Evolutionary conservation across 495 filamentous ascomycete genomes (phyloP), one percentile per base, ranked within the genome.

Genomic region (Pseudevernia furfuracea): DNA sequence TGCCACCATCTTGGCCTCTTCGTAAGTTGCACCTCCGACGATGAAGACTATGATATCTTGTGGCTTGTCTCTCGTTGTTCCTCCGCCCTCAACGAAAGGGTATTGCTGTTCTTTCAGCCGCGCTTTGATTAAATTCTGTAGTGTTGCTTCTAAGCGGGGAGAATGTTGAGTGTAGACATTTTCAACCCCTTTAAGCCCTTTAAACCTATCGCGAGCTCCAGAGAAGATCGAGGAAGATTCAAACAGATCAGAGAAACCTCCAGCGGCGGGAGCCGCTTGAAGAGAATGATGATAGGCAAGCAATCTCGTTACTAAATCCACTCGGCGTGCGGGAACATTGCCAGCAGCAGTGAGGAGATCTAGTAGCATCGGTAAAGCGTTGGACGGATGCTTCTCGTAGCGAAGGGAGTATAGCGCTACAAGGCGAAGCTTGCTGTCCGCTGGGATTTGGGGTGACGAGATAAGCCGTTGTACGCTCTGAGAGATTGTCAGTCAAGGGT

Each of bases 91-190:
- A 0, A 97, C 81, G 73, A 96, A 97, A 0, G 94, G 94, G 69
- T 96, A 96, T 59, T 91, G 85, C 60, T 89, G 81, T 69, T 93
- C 89, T 66, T 85, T 85, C 58, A 98, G 76, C 62, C 89, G 84
- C 15, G 93, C 94, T 70, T 96, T 96, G 77, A 97, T 91, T 21
- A 97, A 78, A 68, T 94, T 92, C 71, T 96, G 91, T 14, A 98
- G 77, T 1, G 91, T 96, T 14, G 84, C 82, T 74, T 96, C 92
- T 55, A 98, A 73, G 53, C 90, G 81, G 0, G 94, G 92, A 3
- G 92, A 94, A 74, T 98, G 94, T 74, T 97, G 95, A 0, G 94
- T 98, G 74, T 97, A 98, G 28, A 98, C 94, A 69, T 98, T 98
- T 73, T 98, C 94, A 6, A 97, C 92, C 19, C 94, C 94, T 71